Evolutionary conservation across 495 filamentous ascomycete species (phyloP), one percentile per base, ranked within the genome.

Genomic region (Aspergillus diversus): DNA sequence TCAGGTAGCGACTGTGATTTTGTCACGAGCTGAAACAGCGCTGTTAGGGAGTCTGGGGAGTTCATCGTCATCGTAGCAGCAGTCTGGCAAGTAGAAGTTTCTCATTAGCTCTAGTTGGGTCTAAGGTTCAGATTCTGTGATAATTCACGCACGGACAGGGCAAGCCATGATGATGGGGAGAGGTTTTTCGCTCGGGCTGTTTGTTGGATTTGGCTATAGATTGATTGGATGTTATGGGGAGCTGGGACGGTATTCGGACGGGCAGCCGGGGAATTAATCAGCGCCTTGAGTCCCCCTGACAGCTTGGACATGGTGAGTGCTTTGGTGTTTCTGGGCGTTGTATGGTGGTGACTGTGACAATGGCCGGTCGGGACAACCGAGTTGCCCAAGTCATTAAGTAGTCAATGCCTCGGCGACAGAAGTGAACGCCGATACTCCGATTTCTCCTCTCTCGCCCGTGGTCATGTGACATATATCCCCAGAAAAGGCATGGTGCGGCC

Each of bases 61-160:
- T 91, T 91, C 81, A 91, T 82, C 1, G 88, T 91, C 76, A 89
- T 86, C n/a, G 88, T 90, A 34, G 87, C 86, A 42, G 87, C 88
- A 3, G 88, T 87, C 85, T 90, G 12, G 2, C 52, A 4, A 27
- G 63, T 35, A 63, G 16, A 13, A 2, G 31, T 48, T 52, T 17
- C 48, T 71, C 43, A 17, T 61, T 57, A 27, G 17, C 2, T 52
- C 43, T 17, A 27, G 21, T 33, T 57, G 16, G 34, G 37, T 47
- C 8, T 13, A 13, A 5, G 35, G 8, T 58, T 48, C 1, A 11
- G 0, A 6, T 21, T 48, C 54, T 43, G 21, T 11, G 16, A 43
- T 9, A 16, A 13, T 34, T 31, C 3, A 74, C 80, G 16, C 65
- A 89, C 87, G 27, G 87, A 86, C 34, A 90, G 71, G n/a, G 85